A percentile compares a stretch with the other conserved stretches of the same genome.
These are phyloP conservation scores for Guadua angustifolia DNA, from an alignment of 176 grass and related monocot species.

Conservation along the genomic window DNA sequence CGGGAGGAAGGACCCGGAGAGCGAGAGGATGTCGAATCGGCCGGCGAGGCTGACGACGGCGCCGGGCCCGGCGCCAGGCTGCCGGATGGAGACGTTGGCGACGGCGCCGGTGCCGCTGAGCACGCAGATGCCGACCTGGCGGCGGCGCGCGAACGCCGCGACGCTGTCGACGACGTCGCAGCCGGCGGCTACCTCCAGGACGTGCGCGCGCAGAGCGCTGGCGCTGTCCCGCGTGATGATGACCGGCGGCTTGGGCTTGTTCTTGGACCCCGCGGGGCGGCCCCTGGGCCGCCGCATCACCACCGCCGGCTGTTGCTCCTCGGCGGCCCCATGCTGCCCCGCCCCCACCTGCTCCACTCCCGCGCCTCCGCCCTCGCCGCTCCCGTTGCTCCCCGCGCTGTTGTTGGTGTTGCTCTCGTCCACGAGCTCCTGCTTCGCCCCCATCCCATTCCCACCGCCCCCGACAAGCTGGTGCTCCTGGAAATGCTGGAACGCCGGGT, in stretches of 20 bases:
- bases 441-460: not conserved
- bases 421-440: slow-evolving; percentile 61
- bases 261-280: slow-evolving; percentile 87
- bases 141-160: slow-evolving; percentile 66
- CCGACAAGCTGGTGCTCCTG: slow-evolving; percentile 36
- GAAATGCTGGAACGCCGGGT: slow-evolving; percentile 59
- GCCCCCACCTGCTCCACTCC: slow-evolving; percentile 22
- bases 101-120: slow-evolving; percentile 80
- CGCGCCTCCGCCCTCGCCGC: slow-evolving; percentile 25
- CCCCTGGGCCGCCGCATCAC: slow-evolving; percentile 73
- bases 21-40: slow-evolving; percentile 89
- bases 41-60: slow-evolving; percentile 64
- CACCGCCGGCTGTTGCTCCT: slow-evolving; percentile 15
- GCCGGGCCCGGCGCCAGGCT: slow-evolving; percentile 38
- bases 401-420: slow-evolving; percentile 59
- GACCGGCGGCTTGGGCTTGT: slow-evolving; percentile 93
- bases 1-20: slow-evolving; percentile 84
- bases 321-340: slow-evolving; percentile 5
- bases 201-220: slow-evolving; percentile 77
- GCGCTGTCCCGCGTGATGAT: slow-evolving; percentile 97
- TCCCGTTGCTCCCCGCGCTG: slow-evolving; percentile 57
- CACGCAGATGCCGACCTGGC: slow-evolving; percentile 83
- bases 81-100: slow-evolving; percentile 69
- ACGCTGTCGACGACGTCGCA: slow-evolving; percentile 90
- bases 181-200: slow-evolving; percentile 87